These are phyloP conservation scores for Wickerhamomyces strasburgensis DNA, from an alignment of 805 yeast species.

Conservation along the genomic window DNA sequence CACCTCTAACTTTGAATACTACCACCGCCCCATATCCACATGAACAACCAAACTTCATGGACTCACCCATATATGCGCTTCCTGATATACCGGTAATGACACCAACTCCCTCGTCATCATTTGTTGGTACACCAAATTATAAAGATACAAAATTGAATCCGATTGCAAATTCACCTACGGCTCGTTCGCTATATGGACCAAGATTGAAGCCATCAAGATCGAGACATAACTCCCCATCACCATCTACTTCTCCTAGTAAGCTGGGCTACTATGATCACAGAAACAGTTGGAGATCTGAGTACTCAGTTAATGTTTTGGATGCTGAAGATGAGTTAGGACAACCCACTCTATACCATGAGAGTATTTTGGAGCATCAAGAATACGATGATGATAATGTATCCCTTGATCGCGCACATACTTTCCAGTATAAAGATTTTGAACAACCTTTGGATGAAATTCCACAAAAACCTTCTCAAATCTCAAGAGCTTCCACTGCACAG, in stretches of 20 bases:
- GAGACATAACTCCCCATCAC: conserved; percentile 8
- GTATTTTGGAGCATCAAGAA: no score
- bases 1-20: conserved; percentile 6
- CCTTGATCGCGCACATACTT: no score
- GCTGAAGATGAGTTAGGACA: conserved; percentile 7
- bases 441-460: no score
- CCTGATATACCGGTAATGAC: conserved; percentile 22
- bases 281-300: conserved; percentile 26
- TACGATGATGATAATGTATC: no score
- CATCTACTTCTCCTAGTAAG: conserved; percentile 23
- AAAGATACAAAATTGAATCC: conserved; percentile 1
- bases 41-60: conserved; percentile 7
- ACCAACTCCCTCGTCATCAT: conserved; percentile 10
- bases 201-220: conserved; percentile 13
- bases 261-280: conserved; percentile 23
- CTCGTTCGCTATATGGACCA: conserved; percentile 20
- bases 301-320: conserved; percentile 12
- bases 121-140: conserved; percentile 1
- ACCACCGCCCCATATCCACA: conserved; percentile 1
- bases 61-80: conserved; percentile 16
- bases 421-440: no score
- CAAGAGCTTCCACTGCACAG: neutral
- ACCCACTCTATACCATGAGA: no score
- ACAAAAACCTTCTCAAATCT: neutral
- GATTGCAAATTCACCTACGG: conserved; percentile 13